Base-by-base conservation (phyloP, 371 early-diverging fungal species). In the Choanephora cucurbitarum region DNA sequence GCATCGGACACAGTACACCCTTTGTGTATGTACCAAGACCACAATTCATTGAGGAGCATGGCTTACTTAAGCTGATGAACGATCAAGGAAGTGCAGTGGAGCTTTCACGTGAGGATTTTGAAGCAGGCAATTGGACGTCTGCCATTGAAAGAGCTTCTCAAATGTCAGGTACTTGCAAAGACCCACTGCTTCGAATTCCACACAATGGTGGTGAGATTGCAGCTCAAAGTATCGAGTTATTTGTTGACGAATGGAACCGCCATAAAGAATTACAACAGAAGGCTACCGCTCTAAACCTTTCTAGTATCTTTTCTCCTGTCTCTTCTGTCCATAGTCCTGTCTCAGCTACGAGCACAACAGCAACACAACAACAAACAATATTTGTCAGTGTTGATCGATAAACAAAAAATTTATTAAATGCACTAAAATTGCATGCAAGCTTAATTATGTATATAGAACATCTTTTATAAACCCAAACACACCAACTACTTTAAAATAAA, bases 1-100 rank as follows among this genome's bases (percentile, higher is more conserved):
- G 87, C 47, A 86, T 90, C 22, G 90, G 87, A 4, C 88, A 88
- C 58, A 63, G 70, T 1, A 85, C 79, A 8, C 88, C 92, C 1
- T 77, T 92, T 50, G 82, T 92, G 2, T 92, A 89, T 56, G 88
- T 92, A 4, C 79, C 89, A 10, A 69, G 92, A 65, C 89, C 89
- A 5, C 87, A 85, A 45, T 92, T 92, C 61, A 85, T 86, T 22
- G 92, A 92, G 57, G 92, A 92, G 62, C 77, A 72, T 22, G 92
- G 91, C 0, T 55, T 92, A 42, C 58, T 84, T 40, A 78, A 80
- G 49, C 64, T 89, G 47, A 87, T 89, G 86, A 62, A 72, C 32
- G 79, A 77, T 31, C 85, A 87, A 59, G 86, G 86, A 3, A 71
- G 80, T 47, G 79, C 82, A 1, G 83, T 87, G 1, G 87, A 86